Percentiles rank a stretch among this genome's conserved stretches.
Evolutionary conservation across 2,329 filamentous ascomycete genomes (phyloP).

Genomic region (Dryadomyces quercivorus): DNA sequence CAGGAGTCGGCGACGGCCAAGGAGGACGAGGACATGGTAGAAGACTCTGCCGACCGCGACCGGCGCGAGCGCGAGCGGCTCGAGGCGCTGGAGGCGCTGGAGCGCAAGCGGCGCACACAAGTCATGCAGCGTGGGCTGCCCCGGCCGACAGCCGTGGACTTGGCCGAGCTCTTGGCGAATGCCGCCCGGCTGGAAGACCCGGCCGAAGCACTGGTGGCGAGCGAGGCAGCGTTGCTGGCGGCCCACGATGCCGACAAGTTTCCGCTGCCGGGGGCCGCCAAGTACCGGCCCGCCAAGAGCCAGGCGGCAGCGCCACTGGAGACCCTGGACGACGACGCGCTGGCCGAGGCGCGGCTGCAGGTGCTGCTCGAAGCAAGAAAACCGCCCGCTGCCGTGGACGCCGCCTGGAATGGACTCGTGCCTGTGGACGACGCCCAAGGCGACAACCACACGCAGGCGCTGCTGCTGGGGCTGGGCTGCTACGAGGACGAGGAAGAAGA

Average conservation of each 20-base stretch:
- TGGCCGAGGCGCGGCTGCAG: conserved; percentile 65
- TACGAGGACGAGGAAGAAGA: conserved; percentile 69
- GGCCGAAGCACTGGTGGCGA: conserved; percentile 56
- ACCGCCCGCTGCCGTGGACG: conserved; percentile 38
- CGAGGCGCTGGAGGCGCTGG: conserved; percentile 55
- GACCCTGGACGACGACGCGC: conserved; percentile 54
- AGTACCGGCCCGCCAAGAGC: conserved; percentile 56
- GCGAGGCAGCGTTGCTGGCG: conserved; percentile 68
- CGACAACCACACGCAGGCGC: conserved; percentile 21
- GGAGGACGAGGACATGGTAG: conserved; percentile 39
- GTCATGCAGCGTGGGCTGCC: conserved; percentile 82
- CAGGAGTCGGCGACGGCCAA: conserved; percentile 43
- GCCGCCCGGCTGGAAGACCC: conserved; percentile 50
- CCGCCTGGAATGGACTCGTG: conserved; percentile 31
- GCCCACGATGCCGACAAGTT: conserved; percentile 69
- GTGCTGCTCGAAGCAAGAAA: conserved; percentile 58
- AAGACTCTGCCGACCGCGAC: conserved; percentile 61
- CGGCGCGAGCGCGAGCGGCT: conserved; percentile 61
- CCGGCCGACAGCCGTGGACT: conserved; percentile 60
- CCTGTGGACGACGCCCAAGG: conserved; percentile 7
- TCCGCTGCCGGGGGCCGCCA: conserved; percentile 50
- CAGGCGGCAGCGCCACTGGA: conserved; percentile 30
- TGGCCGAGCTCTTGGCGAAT: conserved; percentile 52
- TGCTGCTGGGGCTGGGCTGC: conserved; percentile 69
- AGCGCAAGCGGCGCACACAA: conserved; percentile 75